phyloP scores from a whole-genome alignment of 148 eudicot species.

The Bassia scoparia region DNA sequence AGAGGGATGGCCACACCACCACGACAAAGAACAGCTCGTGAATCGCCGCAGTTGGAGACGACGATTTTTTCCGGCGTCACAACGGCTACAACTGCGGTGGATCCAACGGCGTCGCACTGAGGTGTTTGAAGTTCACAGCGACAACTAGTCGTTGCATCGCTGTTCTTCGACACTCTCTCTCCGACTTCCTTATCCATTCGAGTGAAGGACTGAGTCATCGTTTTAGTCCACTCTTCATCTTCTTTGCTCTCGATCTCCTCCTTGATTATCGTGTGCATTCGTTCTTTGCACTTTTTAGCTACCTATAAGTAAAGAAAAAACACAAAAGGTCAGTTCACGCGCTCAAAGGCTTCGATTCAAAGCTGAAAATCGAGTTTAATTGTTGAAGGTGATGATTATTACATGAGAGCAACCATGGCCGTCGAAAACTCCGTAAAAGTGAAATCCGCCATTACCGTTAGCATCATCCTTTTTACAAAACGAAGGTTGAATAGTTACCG shows the following conservation, averaged over 20 bases:
- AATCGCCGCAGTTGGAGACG: constrained; percentile 79
- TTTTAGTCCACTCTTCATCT: constrained; percentile 34
- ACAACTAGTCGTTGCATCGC: constrained; percentile 27
- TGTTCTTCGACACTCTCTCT: constrained; percentile 9
- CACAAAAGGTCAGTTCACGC: background rate
- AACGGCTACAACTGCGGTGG: constrained; percentile 73
- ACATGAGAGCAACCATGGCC: constrained; percentile 55
- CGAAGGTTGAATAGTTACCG: constrained; percentile 56
- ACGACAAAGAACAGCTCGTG: constrained; percentile 72
- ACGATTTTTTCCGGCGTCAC: constrained; percentile 54
- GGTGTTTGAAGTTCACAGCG: constrained; percentile 55
- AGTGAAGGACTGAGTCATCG: constrained; percentile 41
- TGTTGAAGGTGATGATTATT: constrained; percentile 5
- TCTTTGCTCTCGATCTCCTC: constrained; percentile 42
- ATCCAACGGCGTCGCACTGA: constrained; percentile 67
- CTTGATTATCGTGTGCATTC: constrained; percentile 49
- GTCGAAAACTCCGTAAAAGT: constrained; percentile 53
- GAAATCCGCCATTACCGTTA: constrained; percentile 18
- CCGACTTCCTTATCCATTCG: constrained; percentile 55
- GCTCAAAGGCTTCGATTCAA: background rate
- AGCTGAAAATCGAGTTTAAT: background rate
- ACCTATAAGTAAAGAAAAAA: constrained; percentile 36
- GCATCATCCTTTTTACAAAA: constrained; percentile 20
- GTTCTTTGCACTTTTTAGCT: constrained; percentile 57
- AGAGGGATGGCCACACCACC: constrained; percentile 60